These are phyloP conservation scores for Elsinoe fawcettii DNA, from an alignment of 2,329 filamentous ascomycete genomes.

Conservation along the genomic window DNA sequence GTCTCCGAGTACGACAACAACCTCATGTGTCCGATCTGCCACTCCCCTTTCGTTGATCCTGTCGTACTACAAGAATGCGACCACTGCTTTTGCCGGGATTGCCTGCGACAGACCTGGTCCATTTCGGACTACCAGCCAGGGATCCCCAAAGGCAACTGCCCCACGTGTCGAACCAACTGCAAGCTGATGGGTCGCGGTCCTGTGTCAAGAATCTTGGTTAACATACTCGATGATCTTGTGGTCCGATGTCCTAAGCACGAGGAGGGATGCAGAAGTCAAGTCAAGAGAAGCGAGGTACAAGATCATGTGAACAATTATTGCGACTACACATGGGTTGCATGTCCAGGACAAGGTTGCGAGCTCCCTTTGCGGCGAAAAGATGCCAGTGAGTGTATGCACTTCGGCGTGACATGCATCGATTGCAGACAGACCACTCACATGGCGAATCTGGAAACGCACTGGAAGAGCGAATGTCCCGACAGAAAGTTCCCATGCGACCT, in stretches of 20 bases:
- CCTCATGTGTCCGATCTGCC: constrained; percentile 57
- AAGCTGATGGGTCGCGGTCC: constrained; percentile 31
- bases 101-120: constrained; percentile 44
- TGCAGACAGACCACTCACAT: constrained; percentile 49
- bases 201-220: constrained; percentile 47
- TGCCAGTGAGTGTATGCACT: constrained; percentile 48
- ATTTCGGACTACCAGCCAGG: constrained; percentile 29
- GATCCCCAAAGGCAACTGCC: constrained; percentile 39
- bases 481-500: constrained; percentile 37
- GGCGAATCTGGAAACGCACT: constrained; percentile 42
- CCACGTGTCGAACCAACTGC: constrained; percentile 46
- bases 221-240: constrained; percentile 54
- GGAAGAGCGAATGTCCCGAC: constrained; percentile 41
- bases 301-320: constrained; percentile 56
- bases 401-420: constrained; percentile 43
- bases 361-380: constrained; percentile 49
- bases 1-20: constrained; percentile 50
- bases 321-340: constrained; percentile 47
- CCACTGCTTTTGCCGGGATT: constrained; percentile 56
- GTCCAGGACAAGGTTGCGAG: constrained; percentile 43
- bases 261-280: constrained; percentile 46
- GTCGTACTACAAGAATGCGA: constrained; percentile 51
- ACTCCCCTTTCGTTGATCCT: constrained; percentile 53
- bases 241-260: constrained; percentile 51
- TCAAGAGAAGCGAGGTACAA: constrained; percentile 50